Base-by-base conservation (phyloP, 176 grass and related monocot species). In the Lolium multiflorum region DNA sequence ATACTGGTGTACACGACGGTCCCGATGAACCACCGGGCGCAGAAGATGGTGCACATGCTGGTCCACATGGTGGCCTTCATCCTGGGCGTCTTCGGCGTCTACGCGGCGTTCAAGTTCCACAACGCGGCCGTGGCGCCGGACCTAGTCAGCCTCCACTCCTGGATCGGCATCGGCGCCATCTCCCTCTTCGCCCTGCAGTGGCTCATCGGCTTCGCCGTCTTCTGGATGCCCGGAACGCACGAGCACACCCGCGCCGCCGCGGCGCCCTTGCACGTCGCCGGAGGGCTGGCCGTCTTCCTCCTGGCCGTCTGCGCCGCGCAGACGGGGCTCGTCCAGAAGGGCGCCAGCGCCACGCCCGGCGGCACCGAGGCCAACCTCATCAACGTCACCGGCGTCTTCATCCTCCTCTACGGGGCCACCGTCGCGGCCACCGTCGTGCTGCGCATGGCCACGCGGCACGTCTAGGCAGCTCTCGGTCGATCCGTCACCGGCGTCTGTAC, bases 41-140 rank as follows among this genome's bases (percentile, higher is more conserved):
- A 85, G 78, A 98, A 98, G 78, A 82, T 78, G 65, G 71, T 87
- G 35, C 97, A 98, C 86, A 92, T 98, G 94, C 66, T 92, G 82
- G 85, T 98, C 52, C 92, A 96, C 46, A 84, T 96, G 24, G 83
- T 94, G 43, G 97, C 57, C 0, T 84, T 98, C 18, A 85, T 89
- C 83, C 96, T 98, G 18, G 96, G 84, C 41, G 92, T 92, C 11
- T 91, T 98, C 62, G 96, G 96, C 38, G 60, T 98, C 15, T 98
- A 98, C 81, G 96, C 92, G 7, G 93, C 93, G 48, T 98, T 98
- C 86, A 98, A 98, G 88, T 98, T 52, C 79, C 96, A 98, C 87
- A 82, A 56, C 58, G 91, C 72, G 51, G 90, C 78, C 4, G 78
- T 72, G 13, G 50, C 24, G 47, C 90, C 92, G 11, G 91, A 91